Conservation (phyloP, 164 flowering plant genomes). For the Magnolia officinalis region DNA sequence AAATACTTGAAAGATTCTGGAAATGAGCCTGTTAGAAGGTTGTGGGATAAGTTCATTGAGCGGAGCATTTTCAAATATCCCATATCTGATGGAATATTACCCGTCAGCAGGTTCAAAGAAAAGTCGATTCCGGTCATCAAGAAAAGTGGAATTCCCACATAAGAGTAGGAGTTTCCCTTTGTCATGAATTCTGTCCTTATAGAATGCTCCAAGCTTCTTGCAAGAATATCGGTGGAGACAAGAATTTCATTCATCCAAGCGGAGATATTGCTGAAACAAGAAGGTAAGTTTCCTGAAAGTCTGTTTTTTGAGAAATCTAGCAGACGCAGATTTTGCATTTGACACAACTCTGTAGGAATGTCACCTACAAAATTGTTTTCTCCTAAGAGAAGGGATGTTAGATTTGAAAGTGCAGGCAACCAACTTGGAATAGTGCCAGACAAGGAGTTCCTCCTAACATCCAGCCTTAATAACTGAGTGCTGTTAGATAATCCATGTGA, state of each 20-base stretch:
- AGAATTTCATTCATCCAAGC: background rate
- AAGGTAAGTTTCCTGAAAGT: background rate
- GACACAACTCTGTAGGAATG: background rate
- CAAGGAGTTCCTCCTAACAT: background rate
- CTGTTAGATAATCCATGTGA: background rate
- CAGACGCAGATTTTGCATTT: background rate
- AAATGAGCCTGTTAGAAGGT: background rate
- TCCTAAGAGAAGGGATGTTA: background rate
- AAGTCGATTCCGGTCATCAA: constrained; percentile 2
- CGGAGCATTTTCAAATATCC: background rate
- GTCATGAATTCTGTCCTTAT: background rate
- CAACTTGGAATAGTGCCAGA: constrained; percentile 1
- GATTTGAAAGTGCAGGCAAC: background rate
- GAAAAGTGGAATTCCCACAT: background rate
- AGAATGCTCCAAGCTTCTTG: background rate
- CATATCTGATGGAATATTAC: constrained; percentile 1
- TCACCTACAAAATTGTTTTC: background rate
- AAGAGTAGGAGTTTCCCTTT: background rate
- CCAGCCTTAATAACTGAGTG: background rate
- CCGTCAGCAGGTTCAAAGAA: constrained; percentile 2
- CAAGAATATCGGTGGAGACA: background rate
- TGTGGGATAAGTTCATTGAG: constrained; percentile 9
- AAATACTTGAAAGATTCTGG: constrained; percentile 1
- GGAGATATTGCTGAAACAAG: background rate
- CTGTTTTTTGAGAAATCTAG: constrained; percentile 2